Percentiles rank a stretch among this genome's conserved stretches.
phyloP scores from a whole-genome alignment of 257 asterid species.

The Cruciata laevipes region DNA sequence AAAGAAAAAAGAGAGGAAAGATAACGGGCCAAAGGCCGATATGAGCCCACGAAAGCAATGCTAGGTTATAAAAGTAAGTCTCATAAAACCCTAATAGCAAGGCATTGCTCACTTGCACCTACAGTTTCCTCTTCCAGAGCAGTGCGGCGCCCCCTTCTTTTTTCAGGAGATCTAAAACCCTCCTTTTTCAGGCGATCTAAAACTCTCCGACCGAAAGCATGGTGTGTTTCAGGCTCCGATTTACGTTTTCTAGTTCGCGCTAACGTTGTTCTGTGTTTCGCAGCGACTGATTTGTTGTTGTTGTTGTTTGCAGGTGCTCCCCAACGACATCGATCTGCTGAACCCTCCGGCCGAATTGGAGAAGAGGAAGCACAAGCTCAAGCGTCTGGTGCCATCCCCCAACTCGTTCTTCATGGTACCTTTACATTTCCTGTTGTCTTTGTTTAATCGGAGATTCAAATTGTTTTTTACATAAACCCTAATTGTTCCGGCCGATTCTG shows the following conservation, averaged over 20 bases:
- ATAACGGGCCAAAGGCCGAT: background rate
- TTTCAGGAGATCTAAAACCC: too few species aligned
- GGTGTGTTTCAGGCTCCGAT: background rate
- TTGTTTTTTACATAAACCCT: background rate
- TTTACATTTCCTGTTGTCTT: background rate
- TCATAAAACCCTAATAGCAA: background rate
- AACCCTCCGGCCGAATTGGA: slow-evolving; percentile 67
- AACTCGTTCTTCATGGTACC: slow-evolving; percentile 48
- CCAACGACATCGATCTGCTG: slow-evolving; percentile 51
- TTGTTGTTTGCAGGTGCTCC: slow-evolving; percentile 32
- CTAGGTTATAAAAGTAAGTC: background rate
- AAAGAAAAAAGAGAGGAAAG: background rate
- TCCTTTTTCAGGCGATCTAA: background rate
- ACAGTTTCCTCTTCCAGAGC: background rate
- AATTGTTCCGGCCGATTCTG: background rate
- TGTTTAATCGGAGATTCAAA: background rate
- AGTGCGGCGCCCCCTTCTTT: too few species aligned
- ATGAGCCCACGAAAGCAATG: background rate
- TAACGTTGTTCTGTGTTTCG: too few species aligned
- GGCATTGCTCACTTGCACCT: background rate
- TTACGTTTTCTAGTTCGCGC: too few species aligned
- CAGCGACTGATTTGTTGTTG: too few species aligned
- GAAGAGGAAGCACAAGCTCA: slow-evolving; percentile 76
- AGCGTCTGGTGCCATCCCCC: slow-evolving; percentile 54
- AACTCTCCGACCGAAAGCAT: background rate